Percentiles rank a stretch among this genome's conserved stretches.
Conservation (phyloP, 805 yeast genomes). For the Zygosaccharomyces pseudorouxii region DNA sequence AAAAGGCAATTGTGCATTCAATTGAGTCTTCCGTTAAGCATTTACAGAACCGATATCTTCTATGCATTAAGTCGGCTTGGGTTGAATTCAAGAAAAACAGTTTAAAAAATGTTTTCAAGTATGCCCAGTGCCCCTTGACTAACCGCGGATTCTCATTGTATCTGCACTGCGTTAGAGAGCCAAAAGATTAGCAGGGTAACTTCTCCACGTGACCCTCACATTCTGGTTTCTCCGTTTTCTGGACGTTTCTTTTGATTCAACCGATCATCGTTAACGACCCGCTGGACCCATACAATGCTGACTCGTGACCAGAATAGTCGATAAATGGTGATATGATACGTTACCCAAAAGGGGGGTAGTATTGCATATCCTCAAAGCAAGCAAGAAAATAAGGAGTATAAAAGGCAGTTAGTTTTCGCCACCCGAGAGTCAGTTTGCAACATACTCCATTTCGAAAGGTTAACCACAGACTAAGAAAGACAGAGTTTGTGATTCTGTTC, state of each 20-base stretch:
- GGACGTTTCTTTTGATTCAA: not conserved
- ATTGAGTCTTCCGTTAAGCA: too few relatives aligned
- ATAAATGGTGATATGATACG: constrained; percentile 1
- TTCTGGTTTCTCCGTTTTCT: too few relatives aligned
- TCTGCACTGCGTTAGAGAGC: too few relatives aligned
- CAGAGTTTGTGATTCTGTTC: not conserved
- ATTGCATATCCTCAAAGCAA: constrained; percentile 1
- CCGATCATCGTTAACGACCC: not conserved
- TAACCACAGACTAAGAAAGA: not conserved
- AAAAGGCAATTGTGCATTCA: too few relatives aligned
- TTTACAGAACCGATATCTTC: too few relatives aligned
- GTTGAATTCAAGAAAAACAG: too few relatives aligned
- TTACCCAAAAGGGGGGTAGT: constrained; percentile 2
- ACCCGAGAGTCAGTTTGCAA: not conserved
- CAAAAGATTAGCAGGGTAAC: too few relatives aligned
- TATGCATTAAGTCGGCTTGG: too few relatives aligned
- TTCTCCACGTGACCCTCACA: too few relatives aligned
- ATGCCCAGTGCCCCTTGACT: too few relatives aligned
- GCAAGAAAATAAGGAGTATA: constrained; percentile 1
- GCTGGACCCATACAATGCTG: not conserved
- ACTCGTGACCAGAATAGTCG: not conserved
- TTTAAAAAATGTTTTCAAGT: too few relatives aligned
- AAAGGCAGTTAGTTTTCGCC: constrained; percentile 5
- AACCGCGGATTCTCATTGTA: too few relatives aligned
- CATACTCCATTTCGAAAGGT: not conserved